Conservation (phyloP, 495 filamentous ascomycete genomes). For the Cetradonia linearis region DNA sequence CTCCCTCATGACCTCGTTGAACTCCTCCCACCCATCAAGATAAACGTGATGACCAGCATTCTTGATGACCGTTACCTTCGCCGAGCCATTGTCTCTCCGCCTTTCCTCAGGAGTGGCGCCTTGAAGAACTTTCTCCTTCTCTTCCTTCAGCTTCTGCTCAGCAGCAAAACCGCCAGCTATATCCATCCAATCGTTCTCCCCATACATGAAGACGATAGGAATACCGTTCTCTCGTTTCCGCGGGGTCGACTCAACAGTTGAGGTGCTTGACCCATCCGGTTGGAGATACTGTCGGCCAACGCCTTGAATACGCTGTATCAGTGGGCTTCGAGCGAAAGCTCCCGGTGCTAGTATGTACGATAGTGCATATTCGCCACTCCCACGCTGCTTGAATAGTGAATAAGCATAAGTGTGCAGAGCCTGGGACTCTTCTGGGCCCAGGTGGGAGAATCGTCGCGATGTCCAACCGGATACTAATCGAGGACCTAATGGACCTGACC, state of each 20-base stretch:
- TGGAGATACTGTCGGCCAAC: conserved; percentile 59
- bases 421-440: conserved; percentile 70
- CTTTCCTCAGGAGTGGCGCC: conserved; percentile 58
- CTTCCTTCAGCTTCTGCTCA: conserved; percentile 66
- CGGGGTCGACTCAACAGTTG: conserved; percentile 22
- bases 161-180: conserved; percentile 74
- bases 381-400: conserved; percentile 82
- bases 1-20: conserved; percentile 62
- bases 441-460: conserved; percentile 76
- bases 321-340: conserved; percentile 77
- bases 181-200: conserved; percentile 98
- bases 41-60: conserved; percentile 90
- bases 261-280: conserved; percentile 23
- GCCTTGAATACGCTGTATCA: conserved; percentile 78
- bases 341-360: conserved; percentile 89
- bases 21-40: conserved; percentile 80
- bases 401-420: conserved; percentile 88
- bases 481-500: conserved; percentile 84
- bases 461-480: conserved; percentile 94
- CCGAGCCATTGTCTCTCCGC: conserved; percentile 60
- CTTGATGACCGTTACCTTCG: conserved; percentile 74
- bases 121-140: conserved; percentile 45
- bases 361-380: conserved; percentile 91
- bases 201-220: conserved; percentile 88
- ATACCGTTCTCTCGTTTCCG: conserved; percentile 57